Percentiles rank a stretch among this genome's conserved stretches.
Evolutionary conservation across 805 yeast genomes (phyloP).

Genomic region (Yarrowia sp.): DNA sequence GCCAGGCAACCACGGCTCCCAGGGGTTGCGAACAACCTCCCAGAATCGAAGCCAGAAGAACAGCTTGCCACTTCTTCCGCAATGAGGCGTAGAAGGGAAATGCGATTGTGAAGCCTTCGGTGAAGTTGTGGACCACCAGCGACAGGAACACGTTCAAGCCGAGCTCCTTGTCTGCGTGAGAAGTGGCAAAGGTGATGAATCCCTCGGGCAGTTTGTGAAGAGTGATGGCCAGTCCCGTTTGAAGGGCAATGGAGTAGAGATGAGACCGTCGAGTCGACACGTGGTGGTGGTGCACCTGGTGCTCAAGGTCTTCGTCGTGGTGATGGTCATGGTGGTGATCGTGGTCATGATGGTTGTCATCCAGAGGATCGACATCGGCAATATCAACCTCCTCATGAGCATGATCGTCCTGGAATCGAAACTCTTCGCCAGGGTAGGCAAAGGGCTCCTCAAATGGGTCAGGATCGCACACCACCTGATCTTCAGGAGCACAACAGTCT

Average conservation of each 20-base stretch:
- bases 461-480: slow-evolving; percentile 39
- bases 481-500: slow-evolving; percentile 29
- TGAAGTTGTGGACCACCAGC: slow-evolving; percentile 84
- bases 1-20: slow-evolving; percentile 79
- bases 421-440: slow-evolving; percentile 40
- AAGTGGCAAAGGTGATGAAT: slow-evolving; percentile 81
- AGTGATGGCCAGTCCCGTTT: slow-evolving; percentile 85
- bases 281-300: slow-evolving; percentile 71
- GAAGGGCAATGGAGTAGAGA: slow-evolving; percentile 85
- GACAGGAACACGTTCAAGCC: slow-evolving; percentile 86
- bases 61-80: slow-evolving; percentile 65
- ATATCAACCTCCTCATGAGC: slow-evolving; percentile 15
- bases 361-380: slow-evolving; percentile 35
- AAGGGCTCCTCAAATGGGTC: slow-evolving; percentile 40
- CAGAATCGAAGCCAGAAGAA: slow-evolving; percentile 66
- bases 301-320: slow-evolving; percentile 50
- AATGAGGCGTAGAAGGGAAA: slow-evolving; percentile 85
- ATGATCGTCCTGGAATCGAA: slow-evolving; percentile 42
- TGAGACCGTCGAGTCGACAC: slow-evolving; percentile 77
- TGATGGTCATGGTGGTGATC: slow-evolving; percentile 41
- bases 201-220: slow-evolving; percentile 97
- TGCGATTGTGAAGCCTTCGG: slow-evolving; percentile 95
- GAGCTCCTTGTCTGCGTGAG: slow-evolving; percentile 67
- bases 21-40: slow-evolving; percentile 90
- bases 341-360: slow-evolving; percentile 38